A percentile compares a stretch with the other conserved stretches of the same genome.
Evolutionary conservation across 1,139 yeast genomes (phyloP).

Genomic region (Lodderomyces oxycetoniae): DNA sequence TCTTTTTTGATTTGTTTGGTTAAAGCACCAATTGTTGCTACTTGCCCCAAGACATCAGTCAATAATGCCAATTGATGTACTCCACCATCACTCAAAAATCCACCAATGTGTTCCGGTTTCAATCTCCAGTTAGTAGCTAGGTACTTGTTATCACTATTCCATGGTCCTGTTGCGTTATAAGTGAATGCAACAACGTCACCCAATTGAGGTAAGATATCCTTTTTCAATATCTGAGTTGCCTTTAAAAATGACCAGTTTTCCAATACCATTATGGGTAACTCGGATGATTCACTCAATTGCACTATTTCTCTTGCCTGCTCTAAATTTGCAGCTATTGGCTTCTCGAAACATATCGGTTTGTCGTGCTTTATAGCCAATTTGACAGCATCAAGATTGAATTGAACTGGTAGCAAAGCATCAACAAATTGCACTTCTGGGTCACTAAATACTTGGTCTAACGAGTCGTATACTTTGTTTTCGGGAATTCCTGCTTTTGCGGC

Average conservation of each 20-base stretch:
- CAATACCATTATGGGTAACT: conserved; percentile 66
- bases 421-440: conserved; percentile 66
- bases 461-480: conserved; percentile 51
- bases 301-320: conserved; percentile 79
- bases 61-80: conserved; percentile 88
- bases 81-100: conserved; percentile 89
- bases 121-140: conserved; percentile 77
- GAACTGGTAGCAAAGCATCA: conserved; percentile 85
- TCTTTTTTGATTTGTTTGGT: conserved; percentile 70
- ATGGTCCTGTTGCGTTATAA: conserved; percentile 79
- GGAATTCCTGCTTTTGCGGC: conserved; percentile 60
- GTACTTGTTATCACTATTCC: conserved; percentile 60
- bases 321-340: conserved; percentile 85
- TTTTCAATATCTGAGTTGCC: conserved; percentile 46
- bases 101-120: conserved; percentile 87
- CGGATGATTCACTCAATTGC: conserved; percentile 50
- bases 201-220: conserved; percentile 58
- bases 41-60: conserved; percentile 76
- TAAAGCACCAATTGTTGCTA: conserved; percentile 63
- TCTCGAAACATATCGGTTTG: conserved; percentile 79
- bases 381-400: conserved; percentile 64
- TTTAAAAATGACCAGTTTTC: conserved; percentile 81
- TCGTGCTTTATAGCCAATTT: conserved; percentile 61
- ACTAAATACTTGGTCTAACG: conserved; percentile 58
- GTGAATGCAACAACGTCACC: conserved; percentile 76